Conservation (phyloP, 2,329 filamentous ascomycete species). For the Ceratocystis eucalypticola region DNA sequence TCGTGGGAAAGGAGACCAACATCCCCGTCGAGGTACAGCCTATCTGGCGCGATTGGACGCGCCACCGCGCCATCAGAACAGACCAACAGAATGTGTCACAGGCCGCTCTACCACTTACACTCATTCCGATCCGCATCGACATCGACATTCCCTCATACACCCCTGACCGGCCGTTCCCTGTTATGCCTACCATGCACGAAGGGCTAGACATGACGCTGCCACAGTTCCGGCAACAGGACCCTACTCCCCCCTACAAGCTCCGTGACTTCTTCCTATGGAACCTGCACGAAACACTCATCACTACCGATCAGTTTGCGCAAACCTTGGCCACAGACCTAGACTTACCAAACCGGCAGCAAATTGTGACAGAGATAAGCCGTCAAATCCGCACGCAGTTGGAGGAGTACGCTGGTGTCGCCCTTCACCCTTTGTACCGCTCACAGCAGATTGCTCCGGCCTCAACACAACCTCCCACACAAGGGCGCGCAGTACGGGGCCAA, state of each 20-base stretch:
- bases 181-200: slow-evolving; percentile 34
- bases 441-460: slow-evolving; percentile 24
- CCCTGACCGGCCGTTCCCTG: slow-evolving; percentile 50
- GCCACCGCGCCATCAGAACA: slow-evolving; percentile 42
- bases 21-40: slow-evolving; percentile 73
- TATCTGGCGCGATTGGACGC: slow-evolving; percentile 95
- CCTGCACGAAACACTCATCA: slow-evolving; percentile 82
- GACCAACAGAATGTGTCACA: slow-evolving; percentile 50
- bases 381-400: slow-evolving; percentile 92
- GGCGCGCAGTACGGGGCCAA: neutral
- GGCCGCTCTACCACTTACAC: slow-evolving; percentile 67
- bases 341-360: slow-evolving; percentile 57
- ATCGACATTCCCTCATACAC: slow-evolving; percentile 73
- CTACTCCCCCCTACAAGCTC: slow-evolving; percentile 71
- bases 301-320: slow-evolving; percentile 90
- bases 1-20: slow-evolving; percentile 68
- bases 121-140: slow-evolving; percentile 94
- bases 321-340: slow-evolving; percentile 85
- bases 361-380: slow-evolving; percentile 72
- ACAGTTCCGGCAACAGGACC: slow-evolving; percentile 66
- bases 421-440: slow-evolving; percentile 81
- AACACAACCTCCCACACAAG: slow-evolving; percentile 20
- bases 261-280: slow-evolving; percentile 98
- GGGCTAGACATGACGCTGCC: slow-evolving; percentile 58
- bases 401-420: slow-evolving; percentile 86